Evolutionary conservation across 257 asterid genomes (phyloP), one percentile per base, ranked within the genome.

Genomic region (Ballota nigra): DNA sequence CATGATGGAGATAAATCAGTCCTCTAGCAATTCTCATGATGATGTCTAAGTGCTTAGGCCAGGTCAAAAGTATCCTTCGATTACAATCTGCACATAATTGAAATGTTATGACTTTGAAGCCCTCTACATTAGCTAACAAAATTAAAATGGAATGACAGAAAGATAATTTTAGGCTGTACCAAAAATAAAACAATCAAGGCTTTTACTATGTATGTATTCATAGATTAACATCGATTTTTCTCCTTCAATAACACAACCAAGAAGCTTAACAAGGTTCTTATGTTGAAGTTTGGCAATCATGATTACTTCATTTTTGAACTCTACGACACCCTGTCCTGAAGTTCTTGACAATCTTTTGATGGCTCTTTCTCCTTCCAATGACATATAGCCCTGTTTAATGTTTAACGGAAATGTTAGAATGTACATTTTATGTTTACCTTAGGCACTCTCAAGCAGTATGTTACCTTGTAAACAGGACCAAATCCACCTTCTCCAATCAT

Each of bases 201-300:
- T 62, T 36, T 34, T 75, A 60, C 80, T 83, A 4, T 71, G 76
- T 74, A 83, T 55, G 63, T 63, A 80, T 40, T 83, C 87, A 56
- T 83, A 83, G 13, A 80, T 75, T 34, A 80, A 69, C 66, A 83
- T 77, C 66, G 80, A 72, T 64, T 83, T 82, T 5, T 75, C 80
- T 65, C 78, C 80, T 16, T 73, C 74, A 56, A 67, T 71, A 31
- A 82, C 80, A 45, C 80, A 83, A 4, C 85, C 87, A 29, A 80
- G 56, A 22, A 83, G 82, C 31, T 73, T 75, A 31, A 83, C 83
- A 5, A 83, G 87, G 77, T 72, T 83, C 67, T 76, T 69, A 29
- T 83, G 87, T 68, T 83, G 87, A 69, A 83, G 81, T 64, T 65
- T 77, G 19, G 85, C 74, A 43, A 83, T 80, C 78, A 75, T 63